Base-by-base conservation (phyloP, 1,139 yeast genomes). In the Citeromyces siamensis region DNA sequence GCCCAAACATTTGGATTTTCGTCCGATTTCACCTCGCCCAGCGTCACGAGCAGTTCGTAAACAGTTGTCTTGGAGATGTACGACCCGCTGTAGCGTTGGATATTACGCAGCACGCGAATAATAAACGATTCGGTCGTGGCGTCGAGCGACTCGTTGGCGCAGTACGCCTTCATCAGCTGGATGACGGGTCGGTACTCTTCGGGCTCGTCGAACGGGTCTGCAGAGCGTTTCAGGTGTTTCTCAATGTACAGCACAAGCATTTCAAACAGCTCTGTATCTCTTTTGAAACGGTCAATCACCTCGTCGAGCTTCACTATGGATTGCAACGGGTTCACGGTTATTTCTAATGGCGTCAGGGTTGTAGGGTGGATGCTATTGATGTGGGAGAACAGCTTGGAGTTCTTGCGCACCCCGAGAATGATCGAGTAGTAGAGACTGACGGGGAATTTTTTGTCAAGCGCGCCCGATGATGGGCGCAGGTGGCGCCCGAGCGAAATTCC, bases 1-100 rank as follows among this genome's bases (percentile, higher is more conserved):
- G 68, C 59, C 69, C 74, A 73, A 16, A 51, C 56, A 1, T 59
- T 46, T 3, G 85, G 83, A 40, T 68, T 65, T 6, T 62, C 64
- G 35, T 57, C 46, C 3, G 57, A 44, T 10, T 49, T 14, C 32
- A 56, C 46, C 33, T 51, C 58, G 0, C 51, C 53, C 13, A 57
- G 44, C 7, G 48, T 44, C 14, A 52, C 39, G 18, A 75, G 52
- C 19, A 73, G 46, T 32, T 71, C 71, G 46, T 68, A 72, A 0
- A 75, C 71, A 19, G 64, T 51, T 1, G 71, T 58, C 37, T 60
- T 58, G 3, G 75, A 65, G 42, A 65, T 70, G 40, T 69, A 75
- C 38, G 56, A 40, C 36, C 42, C 42, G 17, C 41, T 45, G 44
- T 40, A 57, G 32, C 37, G 44, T 3, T 44, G 51, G 26, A 55